Conservation (phyloP, 805 yeast species). For the Lipomyces kockii region DNA sequence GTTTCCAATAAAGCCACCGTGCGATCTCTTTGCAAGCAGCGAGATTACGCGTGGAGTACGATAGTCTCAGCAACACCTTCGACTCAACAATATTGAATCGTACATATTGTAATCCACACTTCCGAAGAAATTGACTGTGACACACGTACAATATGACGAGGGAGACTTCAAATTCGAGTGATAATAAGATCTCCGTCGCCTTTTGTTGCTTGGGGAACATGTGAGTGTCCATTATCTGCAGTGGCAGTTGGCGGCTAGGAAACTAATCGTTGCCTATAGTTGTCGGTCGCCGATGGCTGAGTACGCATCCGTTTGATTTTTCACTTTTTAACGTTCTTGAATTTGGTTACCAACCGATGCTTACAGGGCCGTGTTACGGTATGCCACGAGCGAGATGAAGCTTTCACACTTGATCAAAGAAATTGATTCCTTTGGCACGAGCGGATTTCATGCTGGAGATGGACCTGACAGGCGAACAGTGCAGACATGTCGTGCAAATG, state of each 20-base stretch:
- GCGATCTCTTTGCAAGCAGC: neutral
- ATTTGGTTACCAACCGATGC: constrained; percentile 6
- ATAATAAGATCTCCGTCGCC: constrained; percentile 67
- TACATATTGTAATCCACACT: neutral
- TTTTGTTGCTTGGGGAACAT: constrained; percentile 92
- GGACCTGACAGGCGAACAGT: constrained; percentile 77
- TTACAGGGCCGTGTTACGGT: constrained; percentile 23
- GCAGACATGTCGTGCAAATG: constrained; percentile 67
- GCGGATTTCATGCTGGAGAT: constrained; percentile 83
- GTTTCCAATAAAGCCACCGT: neutral
- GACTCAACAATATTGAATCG: neutral
- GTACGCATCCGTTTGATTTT: constrained; percentile 36
- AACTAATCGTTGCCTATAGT: constrained; percentile 12
- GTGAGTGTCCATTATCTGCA: constrained; percentile 48
- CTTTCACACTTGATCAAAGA: constrained; percentile 13
- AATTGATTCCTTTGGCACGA: constrained; percentile 87
- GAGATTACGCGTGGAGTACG: neutral
- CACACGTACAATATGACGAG: neutral
- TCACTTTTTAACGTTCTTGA: neutral
- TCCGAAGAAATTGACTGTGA: neutral
- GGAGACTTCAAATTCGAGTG: neutral
- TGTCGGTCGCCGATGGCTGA: constrained; percentile 94
- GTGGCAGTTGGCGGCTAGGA: neutral
- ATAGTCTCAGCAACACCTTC: neutral
- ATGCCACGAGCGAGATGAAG: constrained; percentile 18